Conservation (phyloP, 106 monocot species). For the Dioscorea dumetorum region DNA sequence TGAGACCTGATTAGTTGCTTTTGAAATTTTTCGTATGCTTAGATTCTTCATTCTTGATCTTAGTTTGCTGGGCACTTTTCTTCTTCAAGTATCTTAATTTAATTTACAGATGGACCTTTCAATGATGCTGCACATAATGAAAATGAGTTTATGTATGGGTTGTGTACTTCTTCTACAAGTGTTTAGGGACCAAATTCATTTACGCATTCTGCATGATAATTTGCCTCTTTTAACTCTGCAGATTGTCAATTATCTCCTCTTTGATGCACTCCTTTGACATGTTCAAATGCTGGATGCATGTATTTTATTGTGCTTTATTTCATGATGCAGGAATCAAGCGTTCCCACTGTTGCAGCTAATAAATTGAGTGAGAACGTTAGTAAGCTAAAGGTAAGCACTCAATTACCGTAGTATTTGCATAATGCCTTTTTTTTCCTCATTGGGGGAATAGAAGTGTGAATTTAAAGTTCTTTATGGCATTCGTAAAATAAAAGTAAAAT, state of each 20-base stretch:
- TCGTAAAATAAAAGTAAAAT: background rate
- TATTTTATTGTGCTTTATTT: background rate
- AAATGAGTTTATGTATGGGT: too few relatives aligned
- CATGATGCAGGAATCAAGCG: conserved; percentile 27
- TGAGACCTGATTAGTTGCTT: too few relatives aligned
- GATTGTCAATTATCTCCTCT: background rate
- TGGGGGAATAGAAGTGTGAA: background rate
- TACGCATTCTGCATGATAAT: background rate
- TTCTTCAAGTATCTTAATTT: too few relatives aligned
- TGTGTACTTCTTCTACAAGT: too few relatives aligned
- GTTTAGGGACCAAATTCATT: background rate
- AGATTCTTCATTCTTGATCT: too few relatives aligned
- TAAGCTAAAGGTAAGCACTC: conserved; percentile 54
- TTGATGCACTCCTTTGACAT: background rate
- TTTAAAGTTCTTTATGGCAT: background rate
- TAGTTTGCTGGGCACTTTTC: too few relatives aligned
- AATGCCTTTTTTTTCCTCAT: too few relatives aligned
- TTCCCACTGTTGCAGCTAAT: conserved; percentile 31
- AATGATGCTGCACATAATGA: too few relatives aligned
- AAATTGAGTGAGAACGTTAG: conserved; percentile 54
- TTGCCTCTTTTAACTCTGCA: background rate
- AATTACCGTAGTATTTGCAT: background rate
- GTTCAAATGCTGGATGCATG: background rate
- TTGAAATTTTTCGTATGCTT: too few relatives aligned
- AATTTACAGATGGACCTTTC: too few relatives aligned